Evolutionary conservation across 2,329 filamentous ascomycete species (phyloP), one percentile per base, ranked within the genome.

Genomic region (Fusarium nygamai): DNA sequence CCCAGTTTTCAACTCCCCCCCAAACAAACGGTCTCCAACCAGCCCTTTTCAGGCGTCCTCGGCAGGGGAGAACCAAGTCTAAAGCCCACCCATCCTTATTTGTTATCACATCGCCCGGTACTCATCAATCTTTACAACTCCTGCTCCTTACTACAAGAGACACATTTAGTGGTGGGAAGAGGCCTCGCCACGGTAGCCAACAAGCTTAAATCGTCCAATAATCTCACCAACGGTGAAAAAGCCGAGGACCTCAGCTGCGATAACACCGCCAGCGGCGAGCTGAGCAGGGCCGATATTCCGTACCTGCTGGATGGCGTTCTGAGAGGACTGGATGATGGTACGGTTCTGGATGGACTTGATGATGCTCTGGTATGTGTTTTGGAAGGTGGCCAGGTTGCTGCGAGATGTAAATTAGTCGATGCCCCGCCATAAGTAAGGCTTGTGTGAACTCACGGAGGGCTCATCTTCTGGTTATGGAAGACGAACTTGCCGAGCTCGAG

Each of bases 211-310:
- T 81, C 95, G 91, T 80, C 96, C 96, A 80, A 99, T 92, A 84
- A 99, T 98, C 89, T 98, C 95, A 76, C 96, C 96, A 63, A 98
- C 91, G 71, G 95, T 97, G 90, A 98, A 99, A 90, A 99, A 99
- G 71, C 96, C 96, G 77, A 99, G 86, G 58, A 94, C 89, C 87
- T 99, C 96, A 64, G 95, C 95, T 54, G 88, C 85, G 72, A 98
- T 87, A 69, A 99, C 93, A 78, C 93, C 94, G 69, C 89, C 92
- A 61, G 92, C 85, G 63, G 89, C 89, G 78, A 96, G 83, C 84
- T 97, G 92, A 78, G 91, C 88, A 76, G 85, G 87, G 84, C 90
- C 92, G 80, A 96, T 79, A 86, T 91, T 93, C 82, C 93, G 91
- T 80, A 93, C 81, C 76, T 83, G 83, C 80, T 88, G 85, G 76